These are phyloP conservation scores for Fusarium sp. DNA, from an alignment of 2,329 filamentous ascomycete species.

Conservation along the genomic window DNA sequence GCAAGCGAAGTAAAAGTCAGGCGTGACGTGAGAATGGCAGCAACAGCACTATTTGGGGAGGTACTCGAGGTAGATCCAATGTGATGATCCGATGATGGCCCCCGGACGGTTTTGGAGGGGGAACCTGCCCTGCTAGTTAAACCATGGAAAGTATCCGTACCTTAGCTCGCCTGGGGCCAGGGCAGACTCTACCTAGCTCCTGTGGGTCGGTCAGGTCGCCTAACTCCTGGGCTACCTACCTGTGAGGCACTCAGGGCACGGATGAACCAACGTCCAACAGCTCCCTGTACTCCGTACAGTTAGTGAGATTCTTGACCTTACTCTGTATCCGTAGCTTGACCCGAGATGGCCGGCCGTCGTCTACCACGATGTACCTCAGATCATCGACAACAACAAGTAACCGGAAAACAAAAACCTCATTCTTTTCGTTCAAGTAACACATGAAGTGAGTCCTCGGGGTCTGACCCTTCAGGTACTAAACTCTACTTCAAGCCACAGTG, in stretches of 20 bases:
- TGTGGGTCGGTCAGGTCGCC: constrained; percentile 27
- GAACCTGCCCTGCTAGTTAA: constrained; percentile 21
- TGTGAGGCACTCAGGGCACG: constrained; percentile 12
- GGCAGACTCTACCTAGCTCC: constrained; percentile 19
- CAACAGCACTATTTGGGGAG: not conserved
- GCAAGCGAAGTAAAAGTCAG: constrained; percentile 8
- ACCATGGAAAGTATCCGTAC: constrained; percentile 6
- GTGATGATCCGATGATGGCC: constrained; percentile 39
- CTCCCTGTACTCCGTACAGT: constrained; percentile 13
- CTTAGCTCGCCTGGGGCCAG: constrained; percentile 2
- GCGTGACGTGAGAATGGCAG: constrained; percentile 21
- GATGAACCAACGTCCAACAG: constrained; percentile 23
- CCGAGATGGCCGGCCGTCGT: not conserved
- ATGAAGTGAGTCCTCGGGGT: not conserved
- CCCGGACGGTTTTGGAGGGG: constrained; percentile 28
- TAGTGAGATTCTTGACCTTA: not conserved
- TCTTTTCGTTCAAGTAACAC: not conserved
- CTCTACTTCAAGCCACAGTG: constrained; percentile 33
- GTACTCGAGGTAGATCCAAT: not conserved
- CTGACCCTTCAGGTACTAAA: constrained; percentile 28
- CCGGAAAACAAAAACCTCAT: not conserved
- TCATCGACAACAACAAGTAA: not conserved
- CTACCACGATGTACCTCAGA: not conserved
- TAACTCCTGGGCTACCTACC: not conserved
- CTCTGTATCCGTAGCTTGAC: not conserved